Conservation (phyloP, 164 flowering plant genomes). For the Macadamia integrifolia region DNA sequence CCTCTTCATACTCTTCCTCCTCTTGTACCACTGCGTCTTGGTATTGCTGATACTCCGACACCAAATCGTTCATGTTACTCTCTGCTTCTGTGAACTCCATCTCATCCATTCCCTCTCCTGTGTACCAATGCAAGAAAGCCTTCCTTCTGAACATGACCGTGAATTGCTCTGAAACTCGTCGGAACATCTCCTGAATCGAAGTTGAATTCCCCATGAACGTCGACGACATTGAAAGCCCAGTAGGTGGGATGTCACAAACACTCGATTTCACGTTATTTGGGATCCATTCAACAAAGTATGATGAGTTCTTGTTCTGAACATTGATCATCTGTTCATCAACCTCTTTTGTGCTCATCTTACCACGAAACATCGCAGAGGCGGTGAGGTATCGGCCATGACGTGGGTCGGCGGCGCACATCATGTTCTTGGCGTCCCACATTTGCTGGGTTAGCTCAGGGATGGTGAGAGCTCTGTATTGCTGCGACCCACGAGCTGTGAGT, state of each 20-base stretch:
- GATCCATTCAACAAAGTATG: conserved; percentile 72
- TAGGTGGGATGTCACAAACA: conserved; percentile 63
- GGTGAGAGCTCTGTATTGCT: conserved; percentile 56
- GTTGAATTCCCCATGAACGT: conserved; percentile 70
- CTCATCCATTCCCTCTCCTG: conserved; percentile 75
- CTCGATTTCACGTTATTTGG: conserved; percentile 71
- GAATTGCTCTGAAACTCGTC: conserved; percentile 61
- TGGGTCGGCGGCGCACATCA: conserved; percentile 80
- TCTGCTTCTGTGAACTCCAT: conserved; percentile 77
- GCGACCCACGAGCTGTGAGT: conserved; percentile 57
- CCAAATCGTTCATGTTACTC: conserved; percentile 73
- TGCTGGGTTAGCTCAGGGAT: conserved; percentile 72
- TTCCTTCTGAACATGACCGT: conserved; percentile 64
- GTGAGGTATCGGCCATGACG: conserved; percentile 69
- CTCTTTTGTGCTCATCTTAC: conserved; percentile 69
- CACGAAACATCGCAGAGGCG: conserved; percentile 69
- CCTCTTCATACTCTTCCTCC: conserved; percentile 36
- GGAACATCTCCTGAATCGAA: conserved; percentile 63
- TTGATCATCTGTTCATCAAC: conserved; percentile 68
- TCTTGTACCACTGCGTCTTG: conserved; percentile 51
- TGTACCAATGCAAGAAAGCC: conserved; percentile 75
- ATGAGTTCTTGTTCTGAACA: conserved; percentile 71
- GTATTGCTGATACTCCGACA: conserved; percentile 70
- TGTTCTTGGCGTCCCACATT: conserved; percentile 76
- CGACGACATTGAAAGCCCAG: conserved; percentile 54